These are phyloP conservation scores for Pythium utonaiense DNA, from an alignment of 352 stramenopile species.

Conservation along the genomic window DNA sequence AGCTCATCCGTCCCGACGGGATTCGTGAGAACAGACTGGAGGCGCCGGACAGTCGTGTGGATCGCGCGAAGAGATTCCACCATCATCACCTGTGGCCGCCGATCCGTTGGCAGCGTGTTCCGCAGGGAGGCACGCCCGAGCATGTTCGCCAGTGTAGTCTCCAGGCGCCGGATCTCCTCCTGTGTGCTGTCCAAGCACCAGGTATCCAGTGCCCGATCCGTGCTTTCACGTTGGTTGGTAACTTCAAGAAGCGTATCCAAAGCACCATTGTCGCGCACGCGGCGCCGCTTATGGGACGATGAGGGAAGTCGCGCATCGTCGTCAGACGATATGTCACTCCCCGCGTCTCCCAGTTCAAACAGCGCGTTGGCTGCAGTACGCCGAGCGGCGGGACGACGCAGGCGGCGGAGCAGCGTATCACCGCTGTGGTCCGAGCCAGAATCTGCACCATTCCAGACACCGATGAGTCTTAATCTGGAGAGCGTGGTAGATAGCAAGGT, in stretches of 20 bases:
- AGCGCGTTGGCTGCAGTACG: background rate
- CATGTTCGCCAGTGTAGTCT: slow-evolving; percentile 16
- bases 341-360: background rate
- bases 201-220: background rate
- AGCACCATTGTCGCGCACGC: background rate
- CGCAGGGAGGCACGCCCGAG: background rate
- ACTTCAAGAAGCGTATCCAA: background rate
- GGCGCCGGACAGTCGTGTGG: slow-evolving; percentile 8
- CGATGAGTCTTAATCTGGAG: background rate
- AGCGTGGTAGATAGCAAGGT: too few species aligned
- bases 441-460: slow-evolving; percentile 3
- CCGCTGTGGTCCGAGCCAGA: slow-evolving; percentile 19
- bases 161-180: slow-evolving; percentile 18
- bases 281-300: background rate
- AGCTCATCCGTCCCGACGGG: slow-evolving; percentile 1
- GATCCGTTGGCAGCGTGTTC: background rate
- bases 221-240: background rate
- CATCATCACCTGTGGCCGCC: background rate
- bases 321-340: background rate
- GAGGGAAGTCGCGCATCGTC: background rate
- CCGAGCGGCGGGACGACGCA: slow-evolving; percentile 1
- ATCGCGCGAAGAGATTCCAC: slow-evolving; percentile 20
- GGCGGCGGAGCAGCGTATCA: slow-evolving; percentile 15
- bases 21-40: slow-evolving; percentile 15
- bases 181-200: slow-evolving; percentile 7